Evolutionary conservation across 2,329 filamentous ascomycete genomes (phyloP), one percentile per base, ranked within the genome.

Genomic region (Nothopassalora personata): DNA sequence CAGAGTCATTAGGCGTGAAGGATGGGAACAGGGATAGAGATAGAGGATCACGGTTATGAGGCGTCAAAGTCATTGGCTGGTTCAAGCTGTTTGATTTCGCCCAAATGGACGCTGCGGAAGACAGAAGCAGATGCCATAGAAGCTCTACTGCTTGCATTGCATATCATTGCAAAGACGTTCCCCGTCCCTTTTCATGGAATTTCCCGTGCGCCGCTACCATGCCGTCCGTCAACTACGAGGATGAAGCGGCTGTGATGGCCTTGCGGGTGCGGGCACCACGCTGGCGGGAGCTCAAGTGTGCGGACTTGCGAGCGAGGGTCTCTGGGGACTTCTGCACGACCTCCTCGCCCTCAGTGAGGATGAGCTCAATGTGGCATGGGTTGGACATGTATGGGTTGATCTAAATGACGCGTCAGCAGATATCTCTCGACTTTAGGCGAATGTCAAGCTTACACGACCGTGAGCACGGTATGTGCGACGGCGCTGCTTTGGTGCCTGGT

Each of bases 321-420:
- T 85, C 78, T 71, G 87, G 83, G 65, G 86, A 87, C 88, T 99
- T 99, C 83, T 92, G 86, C 73, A 99, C 91, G 72, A 89, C 86
- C 86, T 99, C 95, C 76, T 95, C 89, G 74, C 85, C 91, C 86
- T 99, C 95, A 76, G 93, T 96, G 73, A 99, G 87, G 86, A 99
- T 99, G 75, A 99, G 84, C 85, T 99, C 95, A 80, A 99, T 96
- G 88, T 99, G 94, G 90, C 93, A 99, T 72, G 94, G 94, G 88
- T 96, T 96, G 72, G 92, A 97, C 95, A 99, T 97, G 87, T 97
- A 99, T 67, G 94, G 94, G 88, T 99, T 99, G 85, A 99, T 99
- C 92, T 97, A 56, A 18, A 46, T 5, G 52, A 15, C 1, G 39
- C 15, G 51, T 64, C 45, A 62, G 56, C 36, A 49, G 45, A 33